Evolutionary conservation across 2,329 filamentous ascomycete genomes (phyloP).

Genomic region (Botrytis aclada): DNA sequence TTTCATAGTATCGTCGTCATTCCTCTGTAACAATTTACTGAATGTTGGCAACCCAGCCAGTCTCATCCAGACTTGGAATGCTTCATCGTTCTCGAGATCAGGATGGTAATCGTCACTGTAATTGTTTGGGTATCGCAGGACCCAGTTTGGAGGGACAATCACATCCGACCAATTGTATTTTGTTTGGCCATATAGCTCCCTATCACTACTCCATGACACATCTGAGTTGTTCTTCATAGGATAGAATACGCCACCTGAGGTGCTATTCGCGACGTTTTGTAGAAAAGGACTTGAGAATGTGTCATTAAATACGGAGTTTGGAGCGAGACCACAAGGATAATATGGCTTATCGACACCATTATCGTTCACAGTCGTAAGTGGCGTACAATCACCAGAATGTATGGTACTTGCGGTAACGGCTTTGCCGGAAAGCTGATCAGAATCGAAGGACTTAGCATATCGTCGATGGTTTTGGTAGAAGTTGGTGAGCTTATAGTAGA

Average conservation of each 20-base stretch:
- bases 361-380: conserved; percentile 55
- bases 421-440: conserved; percentile 76
- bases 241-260: conserved; percentile 49
- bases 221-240: conserved; percentile 66
- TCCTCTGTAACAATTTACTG: conserved; percentile 86
- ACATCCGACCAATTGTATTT: conserved; percentile 64
- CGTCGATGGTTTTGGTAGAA: conserved; percentile 99
- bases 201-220: conserved; percentile 86
- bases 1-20: conserved; percentile 66
- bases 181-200: conserved; percentile 70
- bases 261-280: conserved; percentile 40
- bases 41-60: conserved; percentile 92
- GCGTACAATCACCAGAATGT: conserved; percentile 68
- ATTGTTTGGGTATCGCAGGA: conserved; percentile 61
- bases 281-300: conserved; percentile 67
- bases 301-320: conserved; percentile 97
- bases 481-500: conserved; percentile 95
- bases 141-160: conserved; percentile 85
- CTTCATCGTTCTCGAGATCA: conserved; percentile 70
- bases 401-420: conserved; percentile 60
- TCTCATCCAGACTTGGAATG: conserved; percentile 98
- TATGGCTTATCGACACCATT: conserved; percentile 63
- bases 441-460: conserved; percentile 87
- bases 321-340: conserved; percentile 93
- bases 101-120: conserved; percentile 65